Percentiles rank a stretch among this genome's conserved stretches.
Evolutionary conservation across 805 yeast species (phyloP).

Genomic region (Komagataella phaffii): DNA sequence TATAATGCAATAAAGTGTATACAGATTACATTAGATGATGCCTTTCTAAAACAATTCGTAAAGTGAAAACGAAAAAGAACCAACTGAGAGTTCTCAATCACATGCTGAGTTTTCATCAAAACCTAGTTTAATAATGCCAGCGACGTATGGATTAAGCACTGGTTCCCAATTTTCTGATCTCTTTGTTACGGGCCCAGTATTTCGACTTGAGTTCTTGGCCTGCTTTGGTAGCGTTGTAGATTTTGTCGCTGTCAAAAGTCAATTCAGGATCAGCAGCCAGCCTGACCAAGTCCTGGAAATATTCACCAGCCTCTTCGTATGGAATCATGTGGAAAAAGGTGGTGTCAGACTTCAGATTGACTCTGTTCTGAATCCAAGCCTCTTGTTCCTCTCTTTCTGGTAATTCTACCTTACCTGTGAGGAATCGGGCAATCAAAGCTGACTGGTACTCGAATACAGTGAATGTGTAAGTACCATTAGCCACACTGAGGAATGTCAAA

Average conservation of each 20-base stretch:
- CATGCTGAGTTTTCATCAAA: not conserved
- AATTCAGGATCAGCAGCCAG: not conserved
- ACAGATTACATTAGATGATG: not conserved
- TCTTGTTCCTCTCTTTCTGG: not conserved
- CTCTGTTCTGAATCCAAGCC: not conserved
- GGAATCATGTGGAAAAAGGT: not conserved
- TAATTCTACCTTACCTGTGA: not conserved
- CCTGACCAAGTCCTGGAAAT: not conserved
- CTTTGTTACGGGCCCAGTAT: not conserved
- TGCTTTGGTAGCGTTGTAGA: not conserved
- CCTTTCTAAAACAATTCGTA: too few relatives aligned
- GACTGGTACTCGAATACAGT: not conserved
- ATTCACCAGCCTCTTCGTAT: not conserved
- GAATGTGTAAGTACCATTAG: not conserved
- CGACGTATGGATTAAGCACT: not conserved
- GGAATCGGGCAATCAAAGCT: not conserved
- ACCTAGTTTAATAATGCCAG: not conserved
- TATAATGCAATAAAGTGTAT: not conserved
- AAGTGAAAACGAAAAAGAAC: not conserved
- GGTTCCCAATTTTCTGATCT: not conserved
- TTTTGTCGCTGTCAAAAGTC: not conserved
- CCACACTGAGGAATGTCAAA: not conserved
- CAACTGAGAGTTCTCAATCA: not conserved
- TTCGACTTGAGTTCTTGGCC: not conserved
- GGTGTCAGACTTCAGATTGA: not conserved